phyloP scores from a whole-genome alignment of 495 filamentous ascomycete species.

The Penicillium robsamsonii region DNA sequence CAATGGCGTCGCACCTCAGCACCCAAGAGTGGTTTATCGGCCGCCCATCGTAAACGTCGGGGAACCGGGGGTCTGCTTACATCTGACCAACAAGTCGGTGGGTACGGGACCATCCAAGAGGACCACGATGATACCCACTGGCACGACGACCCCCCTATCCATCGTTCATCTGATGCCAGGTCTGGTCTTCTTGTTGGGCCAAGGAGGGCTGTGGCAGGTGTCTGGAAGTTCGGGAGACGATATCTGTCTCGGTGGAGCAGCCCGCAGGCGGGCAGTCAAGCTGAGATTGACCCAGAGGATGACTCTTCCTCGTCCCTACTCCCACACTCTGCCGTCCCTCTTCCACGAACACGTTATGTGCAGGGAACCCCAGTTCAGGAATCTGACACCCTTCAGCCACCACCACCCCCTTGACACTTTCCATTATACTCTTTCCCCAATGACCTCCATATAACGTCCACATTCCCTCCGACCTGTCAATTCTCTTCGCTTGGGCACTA shows the following conservation, averaged over 20 bases:
- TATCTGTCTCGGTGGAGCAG: conserved; percentile 30
- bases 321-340: conserved; percentile 7
- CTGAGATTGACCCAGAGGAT: conserved; percentile 6
- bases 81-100: conserved; percentile 6
- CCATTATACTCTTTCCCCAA: background rate
- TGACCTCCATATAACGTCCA: background rate
- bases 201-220: conserved; percentile 29
- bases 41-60: conserved; percentile 26
- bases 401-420: conserved; percentile 7
- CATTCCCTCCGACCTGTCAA: background rate
- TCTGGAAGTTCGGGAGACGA: conserved; percentile 31
- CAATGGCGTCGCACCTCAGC: conserved; percentile 30
- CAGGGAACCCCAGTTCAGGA: background rate
- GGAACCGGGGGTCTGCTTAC: background rate
- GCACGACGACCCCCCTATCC: background rate
- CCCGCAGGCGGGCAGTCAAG: conserved; percentile 20
- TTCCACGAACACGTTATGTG: conserved; percentile 6
- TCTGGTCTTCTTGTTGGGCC: conserved; percentile 32
- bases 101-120: conserved; percentile 35
- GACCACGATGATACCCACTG: conserved; percentile 5
- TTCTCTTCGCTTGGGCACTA: background rate
- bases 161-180: background rate
- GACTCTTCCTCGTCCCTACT: conserved; percentile 22
- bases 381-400: background rate
- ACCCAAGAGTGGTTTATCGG: conserved; percentile 22